phyloP scores from a whole-genome alignment of 805 yeast species.

The Ogataea trehalophila region DNA sequence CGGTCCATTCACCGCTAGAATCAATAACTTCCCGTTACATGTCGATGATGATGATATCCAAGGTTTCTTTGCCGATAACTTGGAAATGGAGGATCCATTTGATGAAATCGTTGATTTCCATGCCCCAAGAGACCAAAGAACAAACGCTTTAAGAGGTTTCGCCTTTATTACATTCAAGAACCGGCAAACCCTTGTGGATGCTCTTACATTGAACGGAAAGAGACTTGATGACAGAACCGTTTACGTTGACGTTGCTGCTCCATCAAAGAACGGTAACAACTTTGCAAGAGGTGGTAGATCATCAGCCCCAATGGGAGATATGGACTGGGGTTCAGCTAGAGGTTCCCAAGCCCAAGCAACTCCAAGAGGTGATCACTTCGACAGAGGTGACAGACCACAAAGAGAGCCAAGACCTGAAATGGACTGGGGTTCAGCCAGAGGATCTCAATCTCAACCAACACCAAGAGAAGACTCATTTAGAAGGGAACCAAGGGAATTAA shows the following conservation, averaged over 20 bases:
- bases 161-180: constrained; percentile 49
- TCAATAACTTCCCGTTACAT: constrained; percentile 82
- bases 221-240: constrained; percentile 46
- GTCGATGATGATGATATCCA: constrained; percentile 58
- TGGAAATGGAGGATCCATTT: constrained; percentile 43
- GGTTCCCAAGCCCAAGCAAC: constrained; percentile 3
- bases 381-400: constrained; percentile 28
- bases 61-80: constrained; percentile 54
- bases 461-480: constrained; percentile 12
- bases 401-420: constrained; percentile 40
- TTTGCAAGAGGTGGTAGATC: constrained; percentile 22
- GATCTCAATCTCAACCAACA: constrained; percentile 18
- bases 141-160: constrained; percentile 58
- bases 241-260: constrained; percentile 56
- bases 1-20: constrained; percentile 90
- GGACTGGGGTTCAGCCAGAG: constrained; percentile 41
- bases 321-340: constrained; percentile 49
- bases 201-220: constrained; percentile 40
- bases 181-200: constrained; percentile 45
- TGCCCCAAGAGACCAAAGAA: constrained; percentile 65
- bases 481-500: constrained; percentile 24
- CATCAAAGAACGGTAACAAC: constrained; percentile 42
- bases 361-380: constrained; percentile 16
- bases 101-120: constrained; percentile 57
- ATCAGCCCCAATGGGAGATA: constrained; percentile 31